Base-by-base conservation (phyloP, 495 filamentous ascomycete genomes). In the Trypethelium eluteriae region DNA sequence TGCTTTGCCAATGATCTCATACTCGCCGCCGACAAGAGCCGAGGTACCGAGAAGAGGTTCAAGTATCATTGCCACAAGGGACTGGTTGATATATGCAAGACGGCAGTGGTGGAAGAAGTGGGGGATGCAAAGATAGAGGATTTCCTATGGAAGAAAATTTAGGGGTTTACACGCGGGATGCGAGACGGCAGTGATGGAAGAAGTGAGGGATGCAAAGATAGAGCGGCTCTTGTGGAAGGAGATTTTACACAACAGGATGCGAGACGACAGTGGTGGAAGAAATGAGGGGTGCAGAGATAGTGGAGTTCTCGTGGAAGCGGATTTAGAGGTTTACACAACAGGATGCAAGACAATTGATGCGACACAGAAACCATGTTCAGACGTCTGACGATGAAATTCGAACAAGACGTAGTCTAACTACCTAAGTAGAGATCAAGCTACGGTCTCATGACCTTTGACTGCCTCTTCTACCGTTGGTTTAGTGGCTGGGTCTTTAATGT, bases 1-100 rank as follows among this genome's bases (percentile, higher is more conserved):
- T 74, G 69, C 56, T 73, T 66, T 44, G 62, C 66, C 2, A 69
- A 72, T 4, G 35, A 32, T 2, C 46, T 74, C 2, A n/a, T 72
- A 11, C 18, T 49, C 38, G 64, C 64, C 53, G 72, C 72, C 14
- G 72, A 74, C 66, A 34, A 59, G 36, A 66, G 38, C 34, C 64
- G 41, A 38, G 63, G 68, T 18, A 66, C 57, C 11, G 63, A 63
- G 18, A 39, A 62, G 6, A 62, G 47, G 32, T 25, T 49, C 57
- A 35, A 62, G 35, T 14, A 53, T 16, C 61, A 66, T 25, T 66
- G 68, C 25, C 38, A 35, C 14, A 70, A 67, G 41, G 64, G 68
- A 41, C 63, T 74, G 61, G 64, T 69, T 4, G 50, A 56, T 16
- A 70, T 66, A 66, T 71, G 68, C 41, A n/a, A 36, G 25, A 44